Base-by-base conservation (phyloP, 345 rosid species). In the Clarkia xantiana region DNA sequence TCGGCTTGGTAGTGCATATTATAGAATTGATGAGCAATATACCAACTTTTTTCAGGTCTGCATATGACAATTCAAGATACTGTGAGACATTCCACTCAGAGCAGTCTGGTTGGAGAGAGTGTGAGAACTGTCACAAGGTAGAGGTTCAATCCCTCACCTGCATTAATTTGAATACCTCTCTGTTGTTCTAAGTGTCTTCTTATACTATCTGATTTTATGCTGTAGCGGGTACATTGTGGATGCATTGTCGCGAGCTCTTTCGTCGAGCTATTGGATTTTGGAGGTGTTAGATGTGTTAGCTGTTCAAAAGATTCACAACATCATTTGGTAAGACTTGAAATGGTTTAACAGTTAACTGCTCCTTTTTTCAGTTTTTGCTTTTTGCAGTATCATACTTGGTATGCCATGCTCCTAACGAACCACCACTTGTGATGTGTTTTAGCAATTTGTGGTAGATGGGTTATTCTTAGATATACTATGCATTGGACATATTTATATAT, bases 91-190 rank as follows among this genome's bases (percentile, higher is more conserved):
- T 78, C 70, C 97, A 89, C 71, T 50, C 49, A 11, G 81, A 75
- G 54, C 82, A 85, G 66, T 49, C 80, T 62, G 97, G 97, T 60
- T 89, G 97, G 97, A 82, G 97, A 64, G 78, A 85, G 40, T 89
- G 97, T 71, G 57, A 45, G 43, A 45, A 63, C 47, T 89, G 95
- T 54, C 44, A 42, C 53, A 89, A 80, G 84, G 95, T 82, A 67
- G 58, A 49, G 29, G 10, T 41, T 52, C 19, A 42, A 34, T 42
- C 14, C 18, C 9, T 45, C 13, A 18, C 8, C 29, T 46, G 49
- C 46, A 29, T 46, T 54, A 7, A 6, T 45, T 29, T 34, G 7
- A 44, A 42, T 49, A 9, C 43, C 18, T 42, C 15, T 18, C 42
- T 41, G 4, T 50, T 15, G 4, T 15, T 29, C 20, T 25, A 44